Evolutionary conservation across 2,329 filamentous ascomycete species (phyloP), one percentile per base, ranked within the genome.

Genomic region (Aspergillus transmontanensis): DNA sequence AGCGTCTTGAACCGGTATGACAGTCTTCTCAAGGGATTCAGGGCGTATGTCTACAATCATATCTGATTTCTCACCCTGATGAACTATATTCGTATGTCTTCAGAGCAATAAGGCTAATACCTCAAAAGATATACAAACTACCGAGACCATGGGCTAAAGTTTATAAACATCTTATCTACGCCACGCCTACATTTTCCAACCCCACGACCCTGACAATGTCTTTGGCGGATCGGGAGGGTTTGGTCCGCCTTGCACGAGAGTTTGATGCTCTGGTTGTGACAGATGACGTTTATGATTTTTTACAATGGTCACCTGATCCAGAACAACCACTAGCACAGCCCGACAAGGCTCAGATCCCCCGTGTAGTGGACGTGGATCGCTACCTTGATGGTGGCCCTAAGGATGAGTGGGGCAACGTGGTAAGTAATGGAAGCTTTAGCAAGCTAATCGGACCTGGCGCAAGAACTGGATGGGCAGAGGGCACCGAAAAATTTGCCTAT

Each of bases 271-370:
- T 98, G n/a, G 79, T 97, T 60, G 84, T 97, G 32, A 87, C 87
- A 56, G 94, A 98, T 79, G 95, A 99, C 76, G 93, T 98, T 11
- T 99, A 99, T 75, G 94, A 98, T 76, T 90, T 94, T 68, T 83
- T 98, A 6, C 91, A 94, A 74, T 97, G 93, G 92, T 85, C 87
- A 2, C 71, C 81, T 0, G 73, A 79, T 51, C 43, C 69, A 0
- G 61, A 63, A n/a, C 57, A 43, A 14, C 51, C 61, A 54, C 28
- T 64, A 58, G 7, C 59, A 32, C 61, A 64, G 36, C 64, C 69
- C 56, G 76, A 77, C 43, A 81, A 75, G 67, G 83, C 85, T 7
- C 71, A 76, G 36, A 67, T 93, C 10, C 92, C 93, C 3, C 87
- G 93, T 1, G 81, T 97, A 1, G 87, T 92, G 21, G 93, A 97